Evolutionary conservation across 371 early-diverging fungal species (phyloP).

Genomic region (Quaeritorhiza haematococci): DNA sequence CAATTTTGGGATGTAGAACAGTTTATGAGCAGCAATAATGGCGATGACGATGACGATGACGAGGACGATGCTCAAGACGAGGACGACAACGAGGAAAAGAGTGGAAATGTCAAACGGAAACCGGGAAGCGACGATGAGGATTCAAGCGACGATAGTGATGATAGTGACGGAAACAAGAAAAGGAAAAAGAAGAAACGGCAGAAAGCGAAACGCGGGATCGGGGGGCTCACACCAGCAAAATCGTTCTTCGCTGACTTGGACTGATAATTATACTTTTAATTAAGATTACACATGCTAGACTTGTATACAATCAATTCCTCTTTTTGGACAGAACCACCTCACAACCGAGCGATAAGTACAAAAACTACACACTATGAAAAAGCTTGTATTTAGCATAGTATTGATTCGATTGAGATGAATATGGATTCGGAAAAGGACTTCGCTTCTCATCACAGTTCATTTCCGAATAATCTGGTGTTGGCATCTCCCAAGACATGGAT

Average conservation of each 20-base stretch:
- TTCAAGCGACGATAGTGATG: conserved; percentile 19
- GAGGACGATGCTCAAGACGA: conserved; percentile 41
- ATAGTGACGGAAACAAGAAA: conserved; percentile 11
- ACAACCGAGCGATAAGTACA: no score
- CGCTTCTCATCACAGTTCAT: no score
- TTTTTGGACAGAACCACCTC: no score
- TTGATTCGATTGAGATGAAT: no score
- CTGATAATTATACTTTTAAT: no score
- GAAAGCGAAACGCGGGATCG: conserved; percentile 23
- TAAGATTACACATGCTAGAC: no score
- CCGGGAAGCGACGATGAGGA: conserved; percentile 17
- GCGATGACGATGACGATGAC: conserved; percentile 29
- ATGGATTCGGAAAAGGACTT: no score
- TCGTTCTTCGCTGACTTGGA: conserved; percentile 1
- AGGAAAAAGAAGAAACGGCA: conserved; percentile 18
- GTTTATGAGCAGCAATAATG: conserved; percentile 43
- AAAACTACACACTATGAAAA: no score
- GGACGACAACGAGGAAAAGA: conserved; percentile 30
- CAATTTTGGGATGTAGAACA: conserved; percentile 78
- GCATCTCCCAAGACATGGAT: conserved; percentile 36
- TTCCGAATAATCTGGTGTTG: no score
- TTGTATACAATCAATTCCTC: no score
- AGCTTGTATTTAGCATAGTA: no score
- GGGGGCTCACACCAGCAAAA: neutral
- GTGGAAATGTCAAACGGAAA: conserved; percentile 17